These are phyloP conservation scores for Cenchrus fungigraminus DNA, from an alignment of 176 grass and related monocot species.

Conservation along the genomic window DNA sequence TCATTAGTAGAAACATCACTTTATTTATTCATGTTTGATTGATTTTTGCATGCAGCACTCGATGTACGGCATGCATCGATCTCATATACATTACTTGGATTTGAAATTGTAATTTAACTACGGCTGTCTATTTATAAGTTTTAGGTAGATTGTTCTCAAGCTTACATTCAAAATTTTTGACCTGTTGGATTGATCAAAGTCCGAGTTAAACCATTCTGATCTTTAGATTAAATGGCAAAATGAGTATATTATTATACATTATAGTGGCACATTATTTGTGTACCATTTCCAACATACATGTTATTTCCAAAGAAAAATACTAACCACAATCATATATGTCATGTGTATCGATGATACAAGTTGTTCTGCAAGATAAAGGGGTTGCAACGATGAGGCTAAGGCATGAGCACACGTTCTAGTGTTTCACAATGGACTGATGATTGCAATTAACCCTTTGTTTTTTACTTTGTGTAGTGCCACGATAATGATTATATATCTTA, in stretches of 20 bases:
- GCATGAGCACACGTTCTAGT: slow-evolving; percentile 1
- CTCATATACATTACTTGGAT: neutral
- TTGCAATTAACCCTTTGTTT: neutral
- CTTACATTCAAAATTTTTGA: neutral
- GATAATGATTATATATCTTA: neutral
- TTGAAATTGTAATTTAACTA: neutral
- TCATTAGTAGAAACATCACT: neutral
- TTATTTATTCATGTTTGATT: neutral
- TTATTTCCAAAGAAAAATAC: neutral
- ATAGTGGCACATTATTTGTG: neutral
- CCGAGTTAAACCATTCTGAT: neutral
- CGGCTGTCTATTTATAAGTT: neutral
- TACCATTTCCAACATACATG: neutral
- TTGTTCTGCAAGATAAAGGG: neutral
- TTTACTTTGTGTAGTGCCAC: slow-evolving; percentile 4
- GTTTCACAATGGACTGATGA: slow-evolving; percentile 15
- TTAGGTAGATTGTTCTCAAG: neutral
- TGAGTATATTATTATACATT: neutral
- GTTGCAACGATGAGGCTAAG: neutral
- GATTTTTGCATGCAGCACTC: neutral
- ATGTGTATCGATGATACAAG: neutral
- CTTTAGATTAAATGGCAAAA: neutral
- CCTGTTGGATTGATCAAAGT: too few species aligned
- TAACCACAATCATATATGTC: neutral
- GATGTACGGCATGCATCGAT: neutral